Base-by-base conservation (phyloP, 331 rosid genomes). In the Rosa hybrid region DNA sequence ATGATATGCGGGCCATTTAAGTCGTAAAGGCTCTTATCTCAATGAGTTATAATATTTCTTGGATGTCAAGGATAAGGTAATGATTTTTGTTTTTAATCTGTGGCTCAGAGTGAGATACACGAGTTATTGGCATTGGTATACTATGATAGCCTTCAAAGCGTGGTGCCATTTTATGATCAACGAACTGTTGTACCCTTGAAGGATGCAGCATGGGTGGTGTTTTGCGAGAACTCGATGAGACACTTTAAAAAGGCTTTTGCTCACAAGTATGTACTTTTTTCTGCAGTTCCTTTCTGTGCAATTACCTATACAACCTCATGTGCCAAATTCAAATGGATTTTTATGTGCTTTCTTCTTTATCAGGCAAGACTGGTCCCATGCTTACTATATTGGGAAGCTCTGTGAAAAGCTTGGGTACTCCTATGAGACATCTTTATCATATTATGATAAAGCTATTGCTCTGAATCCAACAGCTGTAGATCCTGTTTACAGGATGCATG, bases 291-390 rank as follows among this genome's bases (percentile, higher is more conserved):
- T 50, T 54, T 83, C 76, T 53, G 17, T 68, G 75, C 69, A 25
- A 46, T 71, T 42, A 38, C 51, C 23, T 38, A 5, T 39, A 9
- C 49, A 76, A 56, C 69, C 6, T 51, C 21, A 20, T 72, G 42
- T 23, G n/a, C 38, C 62, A 38, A 68, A 71, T 13, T 27, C 65
- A 78, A 73, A 8, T 59, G 53, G 54, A 27, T 48, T 68, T 77
- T 53, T 82, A 65, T 83, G 51, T 86, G 68, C 82, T 74, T 80
- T 68, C 46, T 63, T 81, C 41, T 80, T 80, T 51, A 59, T 23
- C 94, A 95, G 99, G 92, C 90, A 90, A 81, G 98, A 95, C 74
- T 95, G 99, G 99, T 91, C 97, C 74, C 97, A 95, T 80, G 93
- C 94, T 51, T 95, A 93, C 91, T 95, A 95, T 91, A 82, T 95